A percentile compares a stretch with the other conserved stretches of the same genome.
These are phyloP conservation scores for Stenocarpella maydis DNA, from an alignment of 2,329 filamentous ascomycete genomes.

Conservation along the genomic window DNA sequence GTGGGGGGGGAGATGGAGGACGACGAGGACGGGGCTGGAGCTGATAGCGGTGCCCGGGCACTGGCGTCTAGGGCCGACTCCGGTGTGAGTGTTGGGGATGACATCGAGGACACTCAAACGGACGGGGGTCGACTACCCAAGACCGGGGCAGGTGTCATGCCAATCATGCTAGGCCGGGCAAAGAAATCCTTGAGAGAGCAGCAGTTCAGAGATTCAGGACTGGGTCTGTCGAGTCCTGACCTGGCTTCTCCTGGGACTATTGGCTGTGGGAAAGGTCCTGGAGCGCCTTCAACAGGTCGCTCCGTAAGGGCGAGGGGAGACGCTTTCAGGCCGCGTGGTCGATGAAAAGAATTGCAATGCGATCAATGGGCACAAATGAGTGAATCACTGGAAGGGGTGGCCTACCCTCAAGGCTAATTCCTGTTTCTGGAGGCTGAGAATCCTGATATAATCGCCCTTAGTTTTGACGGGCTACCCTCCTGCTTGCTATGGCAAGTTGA, in stretches of 20 bases:
- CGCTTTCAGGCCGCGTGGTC: not conserved
- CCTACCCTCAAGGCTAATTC: not conserved
- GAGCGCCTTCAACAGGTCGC: not conserved
- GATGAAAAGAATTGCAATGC: not conserved
- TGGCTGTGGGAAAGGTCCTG: not conserved
- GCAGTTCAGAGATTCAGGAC: not conserved
- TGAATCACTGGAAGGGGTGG: no score
- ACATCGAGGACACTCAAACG: not conserved
- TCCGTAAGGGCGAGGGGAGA: not conserved
- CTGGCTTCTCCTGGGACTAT: not conserved
- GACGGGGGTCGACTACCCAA: no score
- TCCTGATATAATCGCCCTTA: not conserved
- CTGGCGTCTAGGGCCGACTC: constrained; percentile 15
- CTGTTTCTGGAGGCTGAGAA: not conserved
- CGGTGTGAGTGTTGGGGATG: constrained; percentile 7
- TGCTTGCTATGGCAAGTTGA: no score
- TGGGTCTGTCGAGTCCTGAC: not conserved
- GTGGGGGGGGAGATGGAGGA: not conserved
- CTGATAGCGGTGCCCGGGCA: not conserved
- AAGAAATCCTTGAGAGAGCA: not conserved
- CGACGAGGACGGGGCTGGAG: not conserved
- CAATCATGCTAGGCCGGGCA: not conserved
- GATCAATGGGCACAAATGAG: not conserved
- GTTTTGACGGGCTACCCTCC: no score
- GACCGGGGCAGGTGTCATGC: not conserved